Base-by-base conservation (phyloP, 805 yeast species). In the Candida quercuum region DNA sequence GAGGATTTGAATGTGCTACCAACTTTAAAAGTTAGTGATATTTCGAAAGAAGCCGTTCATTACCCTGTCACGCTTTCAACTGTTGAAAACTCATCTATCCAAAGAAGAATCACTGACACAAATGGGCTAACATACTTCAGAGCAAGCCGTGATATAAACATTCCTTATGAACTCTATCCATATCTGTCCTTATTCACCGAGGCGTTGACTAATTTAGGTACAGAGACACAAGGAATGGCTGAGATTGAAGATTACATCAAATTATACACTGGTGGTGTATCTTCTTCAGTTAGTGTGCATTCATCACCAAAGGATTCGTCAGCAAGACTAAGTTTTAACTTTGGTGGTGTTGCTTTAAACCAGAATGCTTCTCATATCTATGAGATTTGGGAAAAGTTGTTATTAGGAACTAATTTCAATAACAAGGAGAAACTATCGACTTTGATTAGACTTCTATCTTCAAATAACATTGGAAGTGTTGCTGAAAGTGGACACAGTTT, bases 401-500 rank as follows among this genome's bases (percentile, higher is more conserved):
- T 91, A 28, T 51, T 66, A 10, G 73, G 77, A 29, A 87, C 96
- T 0, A 76, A 81, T 49, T 83, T 86, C 51, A 63, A 68, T 28
- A 76, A 78, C 41, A 64, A 77, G 34, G 81, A 78, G 37, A 91
- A 88, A 53, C 66, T 93, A 41, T 68, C 76, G 40, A 76, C 84
- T 1, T 66, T 93, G 52, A 76, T 93, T 29, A 83, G 83, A 51
- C 74, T 81, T 28, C 59, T 82, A 51, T 82, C 85, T 0, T 79
- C 88, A 24, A 89, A 86, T 49, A 85, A 86, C 52, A 66, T 86
- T 40, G 80, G 89, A 51, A 67, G 74, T 6, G 77, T 93, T 36
- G 89, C 96, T 9, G 93, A 89, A 40, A 68, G 83, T 39, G 99
- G 99, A 1, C 97, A 93, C 55, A 65, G 81, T 2, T 89, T 74